Base-by-base conservation (phyloP, 2,329 filamentous ascomycete species). In the Paraphaeosphaeria minitans region DNA sequence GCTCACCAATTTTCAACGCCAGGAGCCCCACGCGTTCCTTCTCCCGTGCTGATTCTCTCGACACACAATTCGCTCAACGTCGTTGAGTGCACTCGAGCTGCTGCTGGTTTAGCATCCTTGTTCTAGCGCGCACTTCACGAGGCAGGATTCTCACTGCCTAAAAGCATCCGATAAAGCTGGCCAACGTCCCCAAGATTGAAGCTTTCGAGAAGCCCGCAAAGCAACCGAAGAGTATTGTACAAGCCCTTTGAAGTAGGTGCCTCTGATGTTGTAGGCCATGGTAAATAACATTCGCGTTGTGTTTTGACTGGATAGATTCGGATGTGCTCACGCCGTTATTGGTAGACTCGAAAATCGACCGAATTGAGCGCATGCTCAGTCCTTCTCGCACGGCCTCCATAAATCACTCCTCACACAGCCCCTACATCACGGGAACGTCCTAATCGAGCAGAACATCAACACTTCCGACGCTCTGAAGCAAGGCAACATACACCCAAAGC, bases 301-400 rank as follows among this genome's bases (percentile, higher is more conserved):
- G 10, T 37, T 8, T 45, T 19, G 39, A 50, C 19, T 21, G 16
- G 14, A 9, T 51, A n/a, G 6, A 13, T 8, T 56, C 53, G 42
- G 57, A 59, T 59, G 57, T 53, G 57, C 57, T 59, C 53, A 56
- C 57, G 53, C 53, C 35, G 57, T 56, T 47, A 13, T 29, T 7
- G 12, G 22, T 22, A 58, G 56, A n/a, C 52, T 41, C 46, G 13
- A 33, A 16, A 16, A 6, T 43, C 12, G 24, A 22, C 6, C 3
- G 16, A n/a, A 16, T 9, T 22, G 24, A 56, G 27, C 35, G 53
- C 21, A 35, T 35, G 19, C 27, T 33, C 12, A 22, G 22, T 22
- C 12, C 14, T 29, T 27, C 3, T 21, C 33, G 21, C 39, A 27
- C 47, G 24, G 19, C 56, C 41, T 9, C 49, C 50, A 27, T 31